These are phyloP conservation scores for Saccharomycopsis olivae DNA, from an alignment of 805 yeast genomes.

Conservation along the genomic window DNA sequence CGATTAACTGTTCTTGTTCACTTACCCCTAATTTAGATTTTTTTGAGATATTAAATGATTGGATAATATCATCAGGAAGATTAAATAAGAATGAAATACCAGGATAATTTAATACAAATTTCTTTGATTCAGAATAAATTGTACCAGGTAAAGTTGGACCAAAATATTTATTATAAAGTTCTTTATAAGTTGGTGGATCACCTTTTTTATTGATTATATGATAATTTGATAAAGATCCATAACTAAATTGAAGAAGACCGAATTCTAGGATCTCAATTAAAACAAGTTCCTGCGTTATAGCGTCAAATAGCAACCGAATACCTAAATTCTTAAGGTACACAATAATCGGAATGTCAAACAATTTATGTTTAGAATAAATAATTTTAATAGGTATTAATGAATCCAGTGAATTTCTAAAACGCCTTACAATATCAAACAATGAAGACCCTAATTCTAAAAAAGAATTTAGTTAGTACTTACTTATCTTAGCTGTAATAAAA, in stretches of 20 bases:
- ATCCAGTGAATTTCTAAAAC: slow-evolving; percentile 4
- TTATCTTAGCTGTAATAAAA: neutral
- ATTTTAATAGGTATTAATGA: slow-evolving; percentile 6
- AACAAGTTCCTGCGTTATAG: slow-evolving; percentile 9
- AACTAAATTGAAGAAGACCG: slow-evolving; percentile 7
- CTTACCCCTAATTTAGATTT: neutral
- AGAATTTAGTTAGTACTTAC: neutral
- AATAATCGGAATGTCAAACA: slow-evolving; percentile 15
- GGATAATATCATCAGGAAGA: neutral
- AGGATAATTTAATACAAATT: slow-evolving; percentile 38
- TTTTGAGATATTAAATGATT: neutral
- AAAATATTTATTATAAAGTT: slow-evolving; percentile 40
- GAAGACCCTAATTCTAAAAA: slow-evolving; percentile 12
- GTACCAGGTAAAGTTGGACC: slow-evolving; percentile 52
- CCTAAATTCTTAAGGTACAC: slow-evolving; percentile 13
- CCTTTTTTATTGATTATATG: slow-evolving; percentile 7
- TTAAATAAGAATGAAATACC: slow-evolving; percentile 33
- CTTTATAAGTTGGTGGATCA: slow-evolving; percentile 24
- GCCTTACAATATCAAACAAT: slow-evolving; percentile 12
- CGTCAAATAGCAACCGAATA: slow-evolving; percentile 11
- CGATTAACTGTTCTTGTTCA: slow-evolving; percentile 7
- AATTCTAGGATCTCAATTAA: slow-evolving; percentile 15
- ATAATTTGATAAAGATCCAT: neutral
- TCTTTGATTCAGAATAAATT: slow-evolving; percentile 21
- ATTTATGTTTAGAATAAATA: slow-evolving; percentile 4